A percentile compares a stretch with the other conserved stretches of the same genome.
These are phyloP conservation scores for Termitomyces sp. DNA, from an alignment of 768 basidiomycete species.

Conservation along the genomic window DNA sequence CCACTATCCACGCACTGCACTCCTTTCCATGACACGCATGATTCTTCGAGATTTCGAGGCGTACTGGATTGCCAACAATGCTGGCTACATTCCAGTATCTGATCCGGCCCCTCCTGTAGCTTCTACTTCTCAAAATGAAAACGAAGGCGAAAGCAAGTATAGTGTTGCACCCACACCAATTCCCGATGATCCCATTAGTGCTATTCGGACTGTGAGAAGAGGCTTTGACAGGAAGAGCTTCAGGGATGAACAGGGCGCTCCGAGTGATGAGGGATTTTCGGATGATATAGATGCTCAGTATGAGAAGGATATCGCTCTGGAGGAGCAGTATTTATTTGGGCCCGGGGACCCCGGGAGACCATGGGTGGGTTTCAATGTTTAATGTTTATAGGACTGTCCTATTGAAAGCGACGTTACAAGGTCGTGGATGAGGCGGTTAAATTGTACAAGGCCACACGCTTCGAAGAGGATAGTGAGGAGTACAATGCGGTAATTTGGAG, in stretches of 20 bases:
- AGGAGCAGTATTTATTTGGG: background rate
- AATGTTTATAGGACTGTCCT: background rate
- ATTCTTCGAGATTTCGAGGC: background rate
- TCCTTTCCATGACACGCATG: background rate
- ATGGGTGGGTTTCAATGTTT: background rate
- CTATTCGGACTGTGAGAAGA: background rate
- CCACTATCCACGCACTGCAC: background rate
- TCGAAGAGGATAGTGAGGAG: background rate
- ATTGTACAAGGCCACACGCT: background rate
- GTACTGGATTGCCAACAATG: background rate
- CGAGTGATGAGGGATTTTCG: background rate
- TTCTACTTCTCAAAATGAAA: background rate
- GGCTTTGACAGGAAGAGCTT: background rate
- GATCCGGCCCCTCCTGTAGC: background rate
- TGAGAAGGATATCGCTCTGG: background rate
- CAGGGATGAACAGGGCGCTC: background rate
- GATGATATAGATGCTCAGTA: background rate
- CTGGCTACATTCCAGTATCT: background rate
- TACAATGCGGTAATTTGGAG: background rate
- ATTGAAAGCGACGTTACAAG: background rate
- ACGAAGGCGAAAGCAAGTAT: background rate
- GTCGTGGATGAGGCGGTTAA: background rate
- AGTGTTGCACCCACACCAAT: background rate
- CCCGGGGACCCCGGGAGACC: background rate
- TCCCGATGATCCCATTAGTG: background rate